Evolutionary conservation across 805 yeast species (phyloP).

Genomic region (Nakazawaea peltata): DNA sequence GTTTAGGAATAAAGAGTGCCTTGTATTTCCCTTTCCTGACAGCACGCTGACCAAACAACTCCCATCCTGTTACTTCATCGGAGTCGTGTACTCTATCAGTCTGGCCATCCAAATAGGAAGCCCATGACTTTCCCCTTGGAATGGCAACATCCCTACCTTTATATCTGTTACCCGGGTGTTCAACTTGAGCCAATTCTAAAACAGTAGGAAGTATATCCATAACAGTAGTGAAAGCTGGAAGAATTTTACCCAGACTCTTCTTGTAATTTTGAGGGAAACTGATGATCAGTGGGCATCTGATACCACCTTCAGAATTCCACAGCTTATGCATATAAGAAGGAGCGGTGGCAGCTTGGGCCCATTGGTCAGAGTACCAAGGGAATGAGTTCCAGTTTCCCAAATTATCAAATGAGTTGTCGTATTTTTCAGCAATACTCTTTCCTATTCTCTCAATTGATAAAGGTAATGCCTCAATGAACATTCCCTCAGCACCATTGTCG

Average conservation of each 20-base stretch:
- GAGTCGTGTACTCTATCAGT: conserved; percentile 27
- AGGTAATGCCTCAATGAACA: conserved; percentile 50
- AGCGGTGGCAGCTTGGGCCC: conserved; percentile 60
- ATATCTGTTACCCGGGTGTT: conserved; percentile 34
- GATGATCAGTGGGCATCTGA: conserved; percentile 46
- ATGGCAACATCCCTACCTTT: conserved; percentile 33
- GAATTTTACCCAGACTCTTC: conserved; percentile 21
- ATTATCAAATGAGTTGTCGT: conserved; percentile 35
- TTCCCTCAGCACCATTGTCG: conserved; percentile 61
- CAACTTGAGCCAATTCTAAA: conserved; percentile 36
- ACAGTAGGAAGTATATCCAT: conserved; percentile 56
- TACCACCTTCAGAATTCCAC: conserved; percentile 57
- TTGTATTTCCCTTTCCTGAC: conserved; percentile 42
- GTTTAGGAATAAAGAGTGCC: conserved; percentile 39
- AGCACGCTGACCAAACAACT: conserved; percentile 49
- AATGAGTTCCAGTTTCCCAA: conserved; percentile 41
- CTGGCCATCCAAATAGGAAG: conserved; percentile 23
- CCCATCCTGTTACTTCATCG: conserved; percentile 47
- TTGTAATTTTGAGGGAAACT: conserved; percentile 29
- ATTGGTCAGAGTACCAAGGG: conserved; percentile 44
- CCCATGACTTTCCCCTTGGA: conserved; percentile 41
- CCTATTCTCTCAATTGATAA: conserved; percentile 21
- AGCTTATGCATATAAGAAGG: conserved; percentile 45
- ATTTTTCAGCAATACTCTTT: conserved; percentile 23
- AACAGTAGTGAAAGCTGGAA: conserved; percentile 39